These are phyloP conservation scores for Asterophora lycoperdoides DNA, from an alignment of 768 basidiomycete species.

Conservation along the genomic window DNA sequence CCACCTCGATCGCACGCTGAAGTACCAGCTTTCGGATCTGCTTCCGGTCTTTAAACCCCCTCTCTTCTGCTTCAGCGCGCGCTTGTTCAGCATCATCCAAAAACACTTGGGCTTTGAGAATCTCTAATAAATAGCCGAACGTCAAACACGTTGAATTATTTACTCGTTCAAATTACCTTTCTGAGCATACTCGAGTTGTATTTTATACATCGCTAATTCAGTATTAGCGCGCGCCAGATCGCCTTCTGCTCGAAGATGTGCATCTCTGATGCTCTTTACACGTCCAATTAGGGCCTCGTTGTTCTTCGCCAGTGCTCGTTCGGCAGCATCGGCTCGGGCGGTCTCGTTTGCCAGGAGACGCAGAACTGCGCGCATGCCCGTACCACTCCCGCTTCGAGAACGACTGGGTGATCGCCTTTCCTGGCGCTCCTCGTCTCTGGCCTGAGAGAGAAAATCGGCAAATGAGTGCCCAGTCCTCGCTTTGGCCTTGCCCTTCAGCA, in stretches of 20 bases:
- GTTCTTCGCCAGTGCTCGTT: constrained; percentile 21
- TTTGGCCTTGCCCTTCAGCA: background rate
- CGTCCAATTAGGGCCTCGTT: constrained; percentile 26
- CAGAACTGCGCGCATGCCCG: constrained; percentile 1
- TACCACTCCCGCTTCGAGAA: constrained; percentile 7
- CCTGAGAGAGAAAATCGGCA: constrained; percentile 1
- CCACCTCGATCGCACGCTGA: constrained; percentile 42
- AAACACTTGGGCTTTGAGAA: constrained; percentile 49
- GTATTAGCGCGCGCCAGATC: constrained; percentile 33
- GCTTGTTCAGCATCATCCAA: constrained; percentile 45
- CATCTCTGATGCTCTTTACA: constrained; percentile 29
- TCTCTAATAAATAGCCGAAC: constrained; percentile 31
- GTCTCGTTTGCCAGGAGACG: constrained; percentile 30
- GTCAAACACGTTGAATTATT: background rate
- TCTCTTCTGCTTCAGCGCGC: constrained; percentile 45
- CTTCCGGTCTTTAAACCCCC: constrained; percentile 41
- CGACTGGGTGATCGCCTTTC: background rate
- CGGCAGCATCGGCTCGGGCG: constrained; percentile 35
- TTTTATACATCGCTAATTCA: constrained; percentile 53
- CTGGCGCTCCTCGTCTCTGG: background rate
- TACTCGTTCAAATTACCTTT: constrained; percentile 28
- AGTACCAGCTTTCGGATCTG: constrained; percentile 42
- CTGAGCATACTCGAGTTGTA: constrained; percentile 56
- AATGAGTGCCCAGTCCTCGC: constrained; percentile 5
- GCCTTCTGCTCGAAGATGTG: constrained; percentile 25